A percentile compares a stretch with the other conserved stretches of the same genome.
Conservation (phyloP, 2,329 filamentous ascomycete species). For the Hypoxylon sp. region DNA sequence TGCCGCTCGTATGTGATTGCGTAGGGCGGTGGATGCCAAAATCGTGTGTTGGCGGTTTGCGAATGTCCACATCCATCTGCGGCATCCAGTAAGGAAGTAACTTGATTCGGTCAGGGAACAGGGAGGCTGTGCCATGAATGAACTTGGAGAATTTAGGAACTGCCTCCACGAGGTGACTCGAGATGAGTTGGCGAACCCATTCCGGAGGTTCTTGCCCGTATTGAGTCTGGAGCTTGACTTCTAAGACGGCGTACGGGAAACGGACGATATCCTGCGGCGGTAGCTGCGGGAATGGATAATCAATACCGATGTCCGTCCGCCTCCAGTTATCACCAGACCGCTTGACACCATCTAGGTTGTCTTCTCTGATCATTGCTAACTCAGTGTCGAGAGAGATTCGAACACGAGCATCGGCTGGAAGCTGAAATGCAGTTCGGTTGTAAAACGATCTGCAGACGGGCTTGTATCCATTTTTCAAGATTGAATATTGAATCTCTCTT, state of each 20-base stretch:
- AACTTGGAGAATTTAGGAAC: constrained; percentile 99
- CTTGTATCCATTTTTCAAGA: constrained; percentile 85
- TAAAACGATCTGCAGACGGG: constrained; percentile 97
- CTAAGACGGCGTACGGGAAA: constrained; percentile 95
- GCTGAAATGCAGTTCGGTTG: constrained; percentile 96
- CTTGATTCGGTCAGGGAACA: constrained; percentile 90
- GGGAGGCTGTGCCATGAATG: constrained; percentile 90
- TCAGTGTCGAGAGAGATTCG: constrained; percentile 98
- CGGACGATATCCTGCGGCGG: constrained; percentile 86
- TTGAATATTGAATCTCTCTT: constrained; percentile 92
- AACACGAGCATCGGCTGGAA: constrained; percentile 94
- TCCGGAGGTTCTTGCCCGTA: constrained; percentile 93
- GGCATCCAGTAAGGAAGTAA: constrained; percentile 97
- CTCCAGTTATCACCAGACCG: constrained; percentile 93
- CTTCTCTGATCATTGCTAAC: constrained; percentile 93
- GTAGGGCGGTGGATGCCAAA: constrained; percentile 90
- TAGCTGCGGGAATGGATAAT: constrained; percentile 92
- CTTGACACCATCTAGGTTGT: constrained; percentile 85
- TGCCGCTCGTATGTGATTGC: constrained; percentile 79
- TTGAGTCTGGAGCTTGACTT: constrained; percentile 98
- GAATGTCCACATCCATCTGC: constrained; percentile 98
- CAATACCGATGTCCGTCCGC: constrained; percentile 96
- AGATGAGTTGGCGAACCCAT: constrained; percentile 94
- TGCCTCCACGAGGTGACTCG: constrained; percentile 96
- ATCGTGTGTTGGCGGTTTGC: constrained; percentile 87